Conservation (phyloP, 2,329 filamentous ascomycete genomes). For the Fusarium sp. region DNA sequence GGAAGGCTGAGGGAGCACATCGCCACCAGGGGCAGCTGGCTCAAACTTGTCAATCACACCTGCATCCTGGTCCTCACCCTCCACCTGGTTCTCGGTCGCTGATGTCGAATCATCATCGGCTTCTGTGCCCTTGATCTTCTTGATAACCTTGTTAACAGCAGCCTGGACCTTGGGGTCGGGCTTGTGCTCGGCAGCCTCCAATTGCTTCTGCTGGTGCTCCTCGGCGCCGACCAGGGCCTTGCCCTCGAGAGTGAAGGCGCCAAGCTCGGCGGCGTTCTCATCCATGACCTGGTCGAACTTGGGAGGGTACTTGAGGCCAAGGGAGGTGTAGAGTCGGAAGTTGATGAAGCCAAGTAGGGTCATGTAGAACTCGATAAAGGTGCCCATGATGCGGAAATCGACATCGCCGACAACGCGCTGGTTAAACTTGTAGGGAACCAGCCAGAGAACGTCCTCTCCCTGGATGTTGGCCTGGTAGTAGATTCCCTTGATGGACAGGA, state of each 20-base stretch:
- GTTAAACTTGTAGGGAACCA: conserved; percentile 98
- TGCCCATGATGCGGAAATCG: conserved; percentile 99
- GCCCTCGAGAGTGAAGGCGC: conserved; percentile 90
- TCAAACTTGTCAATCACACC: conserved; percentile 92
- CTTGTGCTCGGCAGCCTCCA: conserved; percentile 60
- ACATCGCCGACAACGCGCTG: conserved; percentile 94
- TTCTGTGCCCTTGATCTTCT: conserved; percentile 71
- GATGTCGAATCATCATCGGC: conserved; percentile 57
- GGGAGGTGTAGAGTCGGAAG: conserved; percentile 90
- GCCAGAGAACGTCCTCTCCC: conserved; percentile 96
- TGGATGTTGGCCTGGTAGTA: conserved; percentile 99
- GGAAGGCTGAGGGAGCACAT: conserved; percentile 84
- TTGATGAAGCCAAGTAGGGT: conserved; percentile 96
- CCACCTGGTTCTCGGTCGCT: conserved; percentile 55
- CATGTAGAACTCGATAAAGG: conserved; percentile 98
- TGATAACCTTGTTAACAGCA: conserved; percentile 76
- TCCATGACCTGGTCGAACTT: conserved; percentile 91
- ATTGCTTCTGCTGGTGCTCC: conserved; percentile 65
- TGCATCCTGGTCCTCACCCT: conserved; percentile 62
- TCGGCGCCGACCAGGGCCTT: conserved; percentile 69
- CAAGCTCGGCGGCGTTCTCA: conserved; percentile 88
- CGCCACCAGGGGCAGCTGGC: conserved; percentile 83
- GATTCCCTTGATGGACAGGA: conserved; percentile 98
- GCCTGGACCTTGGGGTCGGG: conserved; percentile 73
- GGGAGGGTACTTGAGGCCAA: conserved; percentile 94